Evolutionary conservation across 768 basidiomycete genomes (phyloP).

Genomic region (Trametopsis cervina): DNA sequence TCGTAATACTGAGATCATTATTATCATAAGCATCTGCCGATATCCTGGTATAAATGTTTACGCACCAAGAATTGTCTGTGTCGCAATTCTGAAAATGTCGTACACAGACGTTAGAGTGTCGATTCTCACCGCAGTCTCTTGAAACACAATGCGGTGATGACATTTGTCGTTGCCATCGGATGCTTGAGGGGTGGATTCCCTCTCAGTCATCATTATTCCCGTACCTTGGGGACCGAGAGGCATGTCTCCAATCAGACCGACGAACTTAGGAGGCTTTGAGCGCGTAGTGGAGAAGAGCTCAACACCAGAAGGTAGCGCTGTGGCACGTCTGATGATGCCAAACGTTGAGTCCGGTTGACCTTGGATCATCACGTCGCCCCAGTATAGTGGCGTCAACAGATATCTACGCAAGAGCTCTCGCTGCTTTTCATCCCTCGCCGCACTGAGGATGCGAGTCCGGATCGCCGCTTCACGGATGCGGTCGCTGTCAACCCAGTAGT

Average conservation of each 20-base stretch:
- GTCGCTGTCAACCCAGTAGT: constrained; percentile 10
- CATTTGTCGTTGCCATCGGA: not conserved
- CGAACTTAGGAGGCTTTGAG: not conserved
- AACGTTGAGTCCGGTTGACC: not conserved
- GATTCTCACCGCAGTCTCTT: constrained; percentile 12
- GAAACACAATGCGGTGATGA: constrained; percentile 14
- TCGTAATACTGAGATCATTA: constrained; percentile 2
- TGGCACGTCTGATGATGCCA: not conserved
- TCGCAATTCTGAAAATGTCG: not conserved
- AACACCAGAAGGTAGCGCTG: not conserved
- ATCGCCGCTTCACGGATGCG: not conserved
- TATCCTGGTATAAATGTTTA: not conserved
- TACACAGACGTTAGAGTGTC: not conserved
- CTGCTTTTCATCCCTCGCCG: not conserved
- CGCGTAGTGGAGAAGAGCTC: not conserved
- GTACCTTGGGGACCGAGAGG: not conserved
- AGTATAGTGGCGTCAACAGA: not conserved
- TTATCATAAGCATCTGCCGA: not conserved
- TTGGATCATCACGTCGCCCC: not conserved
- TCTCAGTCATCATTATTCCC: not conserved
- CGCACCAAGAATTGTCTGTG: not conserved
- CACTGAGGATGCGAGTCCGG: not conserved
- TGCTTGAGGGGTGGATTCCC: not conserved
- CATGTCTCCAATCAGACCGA: not conserved
- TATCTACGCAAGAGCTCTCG: not conserved